Evolutionary conservation across 306 rosid genomes (phyloP).

Genomic region (Pyrus betulifolia): DNA sequence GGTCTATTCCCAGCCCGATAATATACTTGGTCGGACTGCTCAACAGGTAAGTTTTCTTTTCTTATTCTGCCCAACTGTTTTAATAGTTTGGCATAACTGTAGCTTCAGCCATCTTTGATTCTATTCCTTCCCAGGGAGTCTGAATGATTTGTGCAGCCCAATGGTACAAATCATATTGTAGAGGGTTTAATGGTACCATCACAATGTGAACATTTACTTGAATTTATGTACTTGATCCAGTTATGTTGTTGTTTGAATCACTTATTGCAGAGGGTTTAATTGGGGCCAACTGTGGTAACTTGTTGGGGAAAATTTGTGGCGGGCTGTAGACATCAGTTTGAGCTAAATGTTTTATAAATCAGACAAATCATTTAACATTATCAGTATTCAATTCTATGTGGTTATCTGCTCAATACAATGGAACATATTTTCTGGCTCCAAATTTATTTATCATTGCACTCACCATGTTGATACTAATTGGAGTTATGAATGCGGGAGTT

Average conservation of each 20-base stretch:
- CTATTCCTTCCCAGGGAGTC: background rate
- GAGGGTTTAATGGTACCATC: background rate
- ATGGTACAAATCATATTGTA: background rate
- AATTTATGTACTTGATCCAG: background rate
- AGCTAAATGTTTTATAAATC: background rate
- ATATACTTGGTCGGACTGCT: slow-evolving; percentile 71
- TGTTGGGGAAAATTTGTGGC: background rate
- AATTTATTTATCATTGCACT: background rate
- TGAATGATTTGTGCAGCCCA: background rate
- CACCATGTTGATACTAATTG: background rate
- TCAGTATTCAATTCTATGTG: background rate
- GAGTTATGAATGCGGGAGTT: background rate
- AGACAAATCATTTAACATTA: background rate
- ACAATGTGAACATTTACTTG: background rate
- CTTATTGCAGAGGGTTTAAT: background rate
- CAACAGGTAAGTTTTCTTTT: slow-evolving; percentile 67
- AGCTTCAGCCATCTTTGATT: background rate
- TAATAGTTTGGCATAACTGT: background rate
- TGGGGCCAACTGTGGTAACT: background rate
- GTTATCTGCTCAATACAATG: background rate
- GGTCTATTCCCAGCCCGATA: slow-evolving; percentile 96
- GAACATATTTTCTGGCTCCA: background rate
- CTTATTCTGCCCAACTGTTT: background rate
- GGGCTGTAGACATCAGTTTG: background rate
- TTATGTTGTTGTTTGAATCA: background rate